Evolutionary conservation across 1,284 basidiomycete genomes (phyloP).

Genomic region (Boletus hoseneyae): DNA sequence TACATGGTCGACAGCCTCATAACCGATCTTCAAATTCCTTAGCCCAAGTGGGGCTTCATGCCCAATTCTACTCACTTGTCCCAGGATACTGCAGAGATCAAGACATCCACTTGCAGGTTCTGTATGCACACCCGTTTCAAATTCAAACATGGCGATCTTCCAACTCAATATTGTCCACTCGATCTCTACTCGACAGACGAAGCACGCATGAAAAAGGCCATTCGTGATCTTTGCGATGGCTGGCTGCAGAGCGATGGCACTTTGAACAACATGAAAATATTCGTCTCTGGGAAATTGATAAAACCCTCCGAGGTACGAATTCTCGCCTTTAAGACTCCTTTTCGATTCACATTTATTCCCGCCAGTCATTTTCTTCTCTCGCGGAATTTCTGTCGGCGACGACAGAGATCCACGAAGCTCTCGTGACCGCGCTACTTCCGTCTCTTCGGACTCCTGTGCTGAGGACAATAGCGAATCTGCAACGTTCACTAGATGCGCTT

Average conservation of each 20-base stretch:
- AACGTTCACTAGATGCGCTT: constrained; percentile 75
- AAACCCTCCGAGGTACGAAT: constrained; percentile 57
- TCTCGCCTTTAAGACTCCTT: background rate
- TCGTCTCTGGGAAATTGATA: constrained; percentile 60
- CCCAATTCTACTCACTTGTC: constrained; percentile 63
- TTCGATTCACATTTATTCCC: background rate
- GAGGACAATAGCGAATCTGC: constrained; percentile 56
- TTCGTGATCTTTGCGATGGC: constrained; percentile 67
- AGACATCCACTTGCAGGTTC: constrained; percentile 76
- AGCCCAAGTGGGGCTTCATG: constrained; percentile 96
- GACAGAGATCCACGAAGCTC: constrained; percentile 36
- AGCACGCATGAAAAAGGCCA: constrained; percentile 55
- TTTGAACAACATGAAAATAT: constrained; percentile 80
- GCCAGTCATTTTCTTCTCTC: constrained; percentile 14
- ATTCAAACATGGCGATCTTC: constrained; percentile 37
- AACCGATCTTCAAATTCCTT: constrained; percentile 2
- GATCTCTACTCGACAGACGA: constrained; percentile 78
- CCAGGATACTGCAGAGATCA: constrained; percentile 51
- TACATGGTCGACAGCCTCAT: background rate
- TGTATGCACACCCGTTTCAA: constrained; percentile 78
- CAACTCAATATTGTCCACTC: constrained; percentile 75
- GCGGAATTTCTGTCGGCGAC: constrained; percentile 16
- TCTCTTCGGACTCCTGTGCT: constrained; percentile 55
- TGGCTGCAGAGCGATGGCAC: constrained; percentile 65
- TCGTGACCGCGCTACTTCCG: constrained; percentile 48